phyloP scores from a whole-genome alignment of 2,329 filamentous ascomycete species.

The Neonectria ditissima region DNA sequence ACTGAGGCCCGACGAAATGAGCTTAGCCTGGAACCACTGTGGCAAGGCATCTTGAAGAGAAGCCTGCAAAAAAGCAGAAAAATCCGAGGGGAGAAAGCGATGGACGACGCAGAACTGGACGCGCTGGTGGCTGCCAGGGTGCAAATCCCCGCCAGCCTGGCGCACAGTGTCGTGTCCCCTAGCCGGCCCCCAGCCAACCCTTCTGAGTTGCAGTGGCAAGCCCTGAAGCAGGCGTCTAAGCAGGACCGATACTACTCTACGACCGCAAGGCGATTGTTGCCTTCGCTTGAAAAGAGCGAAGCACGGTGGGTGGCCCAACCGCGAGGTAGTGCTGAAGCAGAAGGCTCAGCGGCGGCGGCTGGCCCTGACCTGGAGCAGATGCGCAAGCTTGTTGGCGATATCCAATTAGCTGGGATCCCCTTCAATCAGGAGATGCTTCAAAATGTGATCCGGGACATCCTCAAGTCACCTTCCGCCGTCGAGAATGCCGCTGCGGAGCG shows the following conservation, averaged over 20 bases:
- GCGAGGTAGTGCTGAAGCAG: background rate
- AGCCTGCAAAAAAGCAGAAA: slow-evolving; percentile 49
- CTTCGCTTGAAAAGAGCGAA: slow-evolving; percentile 1
- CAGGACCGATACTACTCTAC: slow-evolving; percentile 53
- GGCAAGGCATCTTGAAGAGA: slow-evolving; percentile 57
- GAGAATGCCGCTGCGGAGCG: slow-evolving; percentile 45
- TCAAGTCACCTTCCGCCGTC: slow-evolving; percentile 41
- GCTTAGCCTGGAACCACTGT: slow-evolving; percentile 65
- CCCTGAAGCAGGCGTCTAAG: slow-evolving; percentile 49
- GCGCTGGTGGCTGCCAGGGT: slow-evolving; percentile 48
- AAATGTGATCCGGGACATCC: slow-evolving; percentile 54
- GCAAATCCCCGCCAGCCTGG: slow-evolving; percentile 45
- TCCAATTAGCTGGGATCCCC: slow-evolving; percentile 53
- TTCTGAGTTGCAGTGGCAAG: slow-evolving; percentile 51
- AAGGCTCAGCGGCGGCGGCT: background rate
- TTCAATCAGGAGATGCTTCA: slow-evolving; percentile 52
- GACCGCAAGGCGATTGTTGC: slow-evolving; percentile 39
- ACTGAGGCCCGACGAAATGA: slow-evolving; percentile 65
- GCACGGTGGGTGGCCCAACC: background rate
- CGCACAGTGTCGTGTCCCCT: background rate
- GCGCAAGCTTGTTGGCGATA: slow-evolving; percentile 50
- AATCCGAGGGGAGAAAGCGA: slow-evolving; percentile 43
- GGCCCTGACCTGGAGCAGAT: slow-evolving; percentile 37
- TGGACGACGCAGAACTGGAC: slow-evolving; percentile 46
- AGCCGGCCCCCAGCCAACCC: slow-evolving; percentile 8